phyloP scores from a whole-genome alignment of 768 basidiomycete genomes.

The Cyclocybe cylindracea region DNA sequence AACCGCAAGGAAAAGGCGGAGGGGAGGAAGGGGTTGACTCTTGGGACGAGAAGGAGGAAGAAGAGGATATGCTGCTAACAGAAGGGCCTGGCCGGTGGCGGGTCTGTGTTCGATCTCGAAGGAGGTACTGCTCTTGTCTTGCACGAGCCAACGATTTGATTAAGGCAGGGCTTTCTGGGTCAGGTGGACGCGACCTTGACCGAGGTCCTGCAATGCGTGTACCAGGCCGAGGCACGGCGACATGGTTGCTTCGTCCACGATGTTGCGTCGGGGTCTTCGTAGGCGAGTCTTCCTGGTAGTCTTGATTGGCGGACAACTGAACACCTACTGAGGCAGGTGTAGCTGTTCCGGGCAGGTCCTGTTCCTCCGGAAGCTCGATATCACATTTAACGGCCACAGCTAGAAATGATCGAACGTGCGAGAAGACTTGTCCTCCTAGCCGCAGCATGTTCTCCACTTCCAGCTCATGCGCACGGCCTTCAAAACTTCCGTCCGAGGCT shows the following conservation, averaged over 20 bases:
- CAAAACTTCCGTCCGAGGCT: slow-evolving; percentile 52
- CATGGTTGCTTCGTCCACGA: slow-evolving; percentile 25
- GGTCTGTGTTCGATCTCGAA: slow-evolving; percentile 33
- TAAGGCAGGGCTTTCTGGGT: slow-evolving; percentile 14
- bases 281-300: slow-evolving; percentile 26
- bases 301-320: slow-evolving; percentile 17
- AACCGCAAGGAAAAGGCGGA: slow-evolving; percentile 71
- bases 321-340: slow-evolving; percentile 21
- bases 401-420: slow-evolving; percentile 78
- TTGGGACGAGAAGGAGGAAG: slow-evolving; percentile 68
- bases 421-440: slow-evolving; percentile 79
- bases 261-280: slow-evolving; percentile 36
- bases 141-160: slow-evolving; percentile 21
- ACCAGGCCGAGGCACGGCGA: slow-evolving; percentile 14
- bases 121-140: slow-evolving; percentile 40
- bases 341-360: slow-evolving; percentile 29
- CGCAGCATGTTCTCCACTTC: slow-evolving; percentile 81
- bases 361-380: slow-evolving; percentile 60
- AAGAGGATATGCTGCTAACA: slow-evolving; percentile 71
- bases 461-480: slow-evolving; percentile 45
- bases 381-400: slow-evolving; percentile 76
- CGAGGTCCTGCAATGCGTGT: slow-evolving; percentile 24
- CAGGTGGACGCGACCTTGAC: slow-evolving; percentile 18
- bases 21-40: slow-evolving; percentile 48
- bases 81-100: slow-evolving; percentile 53